Percentiles rank a stretch among this genome's conserved stretches.
Evolutionary conservation across 805 yeast species (phyloP).

Genomic region (Myxozyma udenii): DNA sequence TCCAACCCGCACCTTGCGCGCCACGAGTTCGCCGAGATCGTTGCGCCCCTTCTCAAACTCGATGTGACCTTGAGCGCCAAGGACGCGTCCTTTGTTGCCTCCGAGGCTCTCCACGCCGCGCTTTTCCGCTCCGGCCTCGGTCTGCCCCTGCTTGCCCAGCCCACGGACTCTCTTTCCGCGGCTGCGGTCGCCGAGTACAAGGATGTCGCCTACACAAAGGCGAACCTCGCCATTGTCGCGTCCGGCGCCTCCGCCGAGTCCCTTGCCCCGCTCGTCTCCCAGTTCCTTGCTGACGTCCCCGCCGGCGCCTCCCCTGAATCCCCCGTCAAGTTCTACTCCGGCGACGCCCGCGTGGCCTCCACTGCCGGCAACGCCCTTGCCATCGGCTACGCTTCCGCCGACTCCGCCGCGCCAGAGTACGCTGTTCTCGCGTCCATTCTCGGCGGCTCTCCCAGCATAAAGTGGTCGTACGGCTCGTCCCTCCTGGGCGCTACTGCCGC

Average conservation of each 20-base stretch:
- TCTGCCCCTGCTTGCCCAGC: conserved; percentile 72
- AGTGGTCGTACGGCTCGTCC: conserved; percentile 53
- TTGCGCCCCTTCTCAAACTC: conserved; percentile 69
- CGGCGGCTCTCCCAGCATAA: conserved; percentile 47
- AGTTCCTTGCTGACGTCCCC: conserved; percentile 54
- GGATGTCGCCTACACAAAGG: conserved; percentile 60
- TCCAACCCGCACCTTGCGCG: conserved; percentile 30
- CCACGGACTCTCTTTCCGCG: conserved; percentile 52
- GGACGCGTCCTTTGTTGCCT: conserved; percentile 57
- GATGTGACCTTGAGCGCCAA: conserved; percentile 55
- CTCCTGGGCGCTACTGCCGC: conserved; percentile 48
- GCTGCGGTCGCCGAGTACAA: conserved; percentile 70
- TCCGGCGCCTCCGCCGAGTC: conserved; percentile 72
- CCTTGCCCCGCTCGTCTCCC: conserved; percentile 61
- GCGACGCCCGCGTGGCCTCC: conserved; percentile 61
- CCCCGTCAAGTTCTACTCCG: conserved; percentile 51
- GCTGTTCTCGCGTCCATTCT: conserved; percentile 70
- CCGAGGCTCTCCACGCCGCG: conserved; percentile 73
- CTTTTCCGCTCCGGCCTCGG: conserved; percentile 89
- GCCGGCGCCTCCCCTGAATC: conserved; percentile 50
- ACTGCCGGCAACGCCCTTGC: conserved; percentile 68
- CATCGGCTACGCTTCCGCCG: conserved; percentile 73
- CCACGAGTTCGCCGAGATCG: conserved; percentile 80
- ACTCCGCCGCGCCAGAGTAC: conserved; percentile 58
- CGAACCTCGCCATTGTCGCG: conserved; percentile 68